A percentile compares a stretch with the other conserved stretches of the same genome.
phyloP scores from a whole-genome alignment of 225 moss, liverwort and hornwort species.

The Bryoerythrophyllum caledonicum region DNA sequence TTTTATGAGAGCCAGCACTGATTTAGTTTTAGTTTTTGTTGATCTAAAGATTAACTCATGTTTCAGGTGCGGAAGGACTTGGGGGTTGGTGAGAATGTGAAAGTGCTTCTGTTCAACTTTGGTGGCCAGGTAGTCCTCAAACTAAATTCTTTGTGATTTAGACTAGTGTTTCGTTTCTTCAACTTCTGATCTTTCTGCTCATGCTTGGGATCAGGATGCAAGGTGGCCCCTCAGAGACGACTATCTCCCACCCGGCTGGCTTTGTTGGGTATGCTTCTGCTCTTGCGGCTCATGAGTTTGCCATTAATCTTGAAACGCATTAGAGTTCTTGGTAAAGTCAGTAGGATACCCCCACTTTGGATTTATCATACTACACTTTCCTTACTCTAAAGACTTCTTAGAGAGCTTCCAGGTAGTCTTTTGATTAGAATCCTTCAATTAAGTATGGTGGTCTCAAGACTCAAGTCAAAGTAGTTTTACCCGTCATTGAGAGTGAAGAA shows the following conservation, averaged over 20 bases:
- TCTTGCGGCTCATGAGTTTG: neutral
- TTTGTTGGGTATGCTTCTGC: constrained; percentile 58
- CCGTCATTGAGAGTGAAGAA: too few species aligned
- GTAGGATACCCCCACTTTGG: too few species aligned
- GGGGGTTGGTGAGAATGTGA: constrained; percentile 53
- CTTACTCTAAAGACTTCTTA: too few species aligned
- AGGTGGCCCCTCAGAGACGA: constrained; percentile 74
- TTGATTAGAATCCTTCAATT: too few species aligned
- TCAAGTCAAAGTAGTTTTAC: too few species aligned
- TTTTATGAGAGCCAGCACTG: neutral
- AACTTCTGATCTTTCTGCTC: neutral
- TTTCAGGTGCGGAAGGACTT: constrained; percentile 72
- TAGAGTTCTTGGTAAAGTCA: too few species aligned
- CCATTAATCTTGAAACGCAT: neutral
- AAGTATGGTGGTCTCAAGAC: too few species aligned
- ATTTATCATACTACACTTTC: too few species aligned
- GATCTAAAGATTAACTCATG: neutral
- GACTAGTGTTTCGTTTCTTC: neutral
- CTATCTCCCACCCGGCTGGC: constrained; percentile 73
- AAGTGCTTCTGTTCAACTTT: constrained; percentile 75
- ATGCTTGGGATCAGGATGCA: constrained; percentile 55
- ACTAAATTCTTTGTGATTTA: neutral
- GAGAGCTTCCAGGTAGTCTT: too few species aligned
- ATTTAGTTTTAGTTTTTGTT: neutral
- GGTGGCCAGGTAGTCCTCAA: constrained; percentile 68